Percentiles rank a stretch among this genome's conserved stretches.
Evolutionary conservation across 1,284 basidiomycete species (phyloP).

Genomic region (Stygiomarasmius scandens): DNA sequence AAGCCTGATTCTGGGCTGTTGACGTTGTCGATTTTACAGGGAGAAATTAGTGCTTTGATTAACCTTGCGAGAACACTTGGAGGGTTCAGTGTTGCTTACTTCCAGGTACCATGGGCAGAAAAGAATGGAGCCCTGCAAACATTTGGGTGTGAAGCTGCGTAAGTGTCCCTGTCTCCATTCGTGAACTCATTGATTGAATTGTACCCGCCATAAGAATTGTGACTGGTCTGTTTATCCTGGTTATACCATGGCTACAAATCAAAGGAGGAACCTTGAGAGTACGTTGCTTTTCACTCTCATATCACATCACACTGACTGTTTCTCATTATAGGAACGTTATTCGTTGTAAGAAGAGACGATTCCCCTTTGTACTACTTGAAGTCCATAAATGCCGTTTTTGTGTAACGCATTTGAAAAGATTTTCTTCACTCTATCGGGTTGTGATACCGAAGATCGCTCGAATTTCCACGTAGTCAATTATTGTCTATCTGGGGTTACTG

Average conservation of each 20-base stretch:
- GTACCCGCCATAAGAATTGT: conserved; percentile 36
- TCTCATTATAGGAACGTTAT: conserved; percentile 50
- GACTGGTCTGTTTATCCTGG: conserved; percentile 52
- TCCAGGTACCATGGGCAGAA: conserved; percentile 58
- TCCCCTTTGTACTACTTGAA: neutral
- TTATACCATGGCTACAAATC: conserved; percentile 54
- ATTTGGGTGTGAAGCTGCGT: conserved; percentile 56
- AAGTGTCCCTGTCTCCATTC: conserved; percentile 47
- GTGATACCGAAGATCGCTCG: no score
- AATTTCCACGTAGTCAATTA: no score
- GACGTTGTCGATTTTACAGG: conserved; percentile 28
- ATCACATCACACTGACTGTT: neutral
- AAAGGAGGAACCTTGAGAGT: conserved; percentile 53
- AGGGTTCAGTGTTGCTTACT: conserved; percentile 65
- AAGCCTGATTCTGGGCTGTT: neutral
- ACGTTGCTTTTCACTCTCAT: conserved; percentile 16
- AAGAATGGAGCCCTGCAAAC: conserved; percentile 54
- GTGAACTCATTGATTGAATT: conserved; percentile 47
- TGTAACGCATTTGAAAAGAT: no score
- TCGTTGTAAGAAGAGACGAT: conserved; percentile 34
- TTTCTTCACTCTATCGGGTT: no score
- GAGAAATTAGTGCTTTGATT: conserved; percentile 61
- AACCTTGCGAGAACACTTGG: conserved; percentile 62
- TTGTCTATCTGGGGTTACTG: no score
- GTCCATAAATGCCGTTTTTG: no score